Evolutionary conservation across 345 rosid species (phyloP).

Genomic region (Zanthoxylum bungeanum): DNA sequence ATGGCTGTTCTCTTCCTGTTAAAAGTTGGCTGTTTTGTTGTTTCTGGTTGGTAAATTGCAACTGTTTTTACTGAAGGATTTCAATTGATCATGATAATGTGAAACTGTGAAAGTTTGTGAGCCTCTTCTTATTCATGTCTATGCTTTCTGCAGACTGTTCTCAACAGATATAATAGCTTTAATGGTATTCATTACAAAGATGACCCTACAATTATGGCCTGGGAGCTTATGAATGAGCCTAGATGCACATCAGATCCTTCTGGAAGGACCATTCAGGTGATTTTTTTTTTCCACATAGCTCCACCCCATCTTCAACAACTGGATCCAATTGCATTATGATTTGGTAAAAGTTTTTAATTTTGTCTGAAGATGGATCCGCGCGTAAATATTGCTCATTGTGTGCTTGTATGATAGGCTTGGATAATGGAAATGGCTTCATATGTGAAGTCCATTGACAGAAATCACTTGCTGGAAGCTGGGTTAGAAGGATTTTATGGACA

Average conservation of each 20-base stretch:
- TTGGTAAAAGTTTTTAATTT: background rate
- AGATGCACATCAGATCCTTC: constrained; percentile 83
- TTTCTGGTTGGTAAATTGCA: background rate
- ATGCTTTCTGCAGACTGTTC: constrained; percentile 49
- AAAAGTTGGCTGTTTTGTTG: no score
- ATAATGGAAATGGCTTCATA: constrained; percentile 81
- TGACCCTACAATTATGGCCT: constrained; percentile 95
- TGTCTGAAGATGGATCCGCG: background rate
- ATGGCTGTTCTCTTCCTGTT: background rate
- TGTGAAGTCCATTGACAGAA: constrained; percentile 70
- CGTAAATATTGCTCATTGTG: background rate
- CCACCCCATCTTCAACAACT: background rate
- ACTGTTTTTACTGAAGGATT: background rate
- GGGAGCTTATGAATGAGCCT: constrained; percentile 99
- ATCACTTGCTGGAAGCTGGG: constrained; percentile 82
- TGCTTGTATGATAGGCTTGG: constrained; percentile 57
- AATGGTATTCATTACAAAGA: constrained; percentile 78
- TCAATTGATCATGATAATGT: background rate
- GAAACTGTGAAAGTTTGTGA: background rate
- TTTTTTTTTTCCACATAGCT: background rate
- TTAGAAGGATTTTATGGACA: constrained; percentile 87
- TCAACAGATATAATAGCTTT: constrained; percentile 64
- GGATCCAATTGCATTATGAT: background rate
- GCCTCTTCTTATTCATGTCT: background rate
- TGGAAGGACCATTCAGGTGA: constrained; percentile 89